These are phyloP conservation scores for Dactylis glomerata DNA, from an alignment of 176 grass and related monocot species.

Conservation along the genomic window DNA sequence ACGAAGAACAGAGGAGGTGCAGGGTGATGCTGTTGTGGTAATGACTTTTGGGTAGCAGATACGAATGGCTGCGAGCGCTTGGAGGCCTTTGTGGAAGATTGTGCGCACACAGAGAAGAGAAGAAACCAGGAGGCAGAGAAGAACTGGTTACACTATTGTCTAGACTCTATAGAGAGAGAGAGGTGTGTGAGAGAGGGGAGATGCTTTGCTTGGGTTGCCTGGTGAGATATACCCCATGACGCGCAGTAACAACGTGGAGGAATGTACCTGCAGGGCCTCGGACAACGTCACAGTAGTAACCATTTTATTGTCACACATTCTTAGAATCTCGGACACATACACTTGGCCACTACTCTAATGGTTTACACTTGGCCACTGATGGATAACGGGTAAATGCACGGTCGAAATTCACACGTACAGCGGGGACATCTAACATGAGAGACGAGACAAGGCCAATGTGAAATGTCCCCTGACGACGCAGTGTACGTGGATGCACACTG, in stretches of 20 bases:
- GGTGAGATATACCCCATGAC: not conserved
- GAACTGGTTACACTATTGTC: constrained; percentile 19
- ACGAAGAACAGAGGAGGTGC: not conserved
- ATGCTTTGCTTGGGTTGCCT: not conserved
- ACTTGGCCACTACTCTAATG: not conserved
- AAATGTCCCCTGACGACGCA: not conserved
- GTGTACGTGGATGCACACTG: constrained; percentile 3
- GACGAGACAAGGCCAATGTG: not conserved
- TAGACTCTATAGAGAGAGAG: not conserved
- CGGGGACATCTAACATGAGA: not conserved
- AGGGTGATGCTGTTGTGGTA: not conserved
- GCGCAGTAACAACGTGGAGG: constrained; percentile 6
- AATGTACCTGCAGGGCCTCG: not conserved
- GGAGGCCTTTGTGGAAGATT: constrained; percentile 5
- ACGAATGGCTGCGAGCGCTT: not conserved
- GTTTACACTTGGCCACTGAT: not conserved
- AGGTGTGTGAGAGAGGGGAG: not conserved
- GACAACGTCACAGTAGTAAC: constrained; percentile 22
- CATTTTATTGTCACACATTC: not conserved
- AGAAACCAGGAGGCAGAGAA: constrained; percentile 9
- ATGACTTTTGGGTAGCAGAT: constrained; percentile 1
- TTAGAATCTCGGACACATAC: not conserved
- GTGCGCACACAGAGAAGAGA: not conserved
- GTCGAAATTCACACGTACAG: not conserved
- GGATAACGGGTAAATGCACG: too few relatives aligned